Evolutionary conservation across 495 filamentous ascomycete genomes (phyloP), one percentile per base, ranked within the genome.

Genomic region (Hyaloscypha variabilis): DNA sequence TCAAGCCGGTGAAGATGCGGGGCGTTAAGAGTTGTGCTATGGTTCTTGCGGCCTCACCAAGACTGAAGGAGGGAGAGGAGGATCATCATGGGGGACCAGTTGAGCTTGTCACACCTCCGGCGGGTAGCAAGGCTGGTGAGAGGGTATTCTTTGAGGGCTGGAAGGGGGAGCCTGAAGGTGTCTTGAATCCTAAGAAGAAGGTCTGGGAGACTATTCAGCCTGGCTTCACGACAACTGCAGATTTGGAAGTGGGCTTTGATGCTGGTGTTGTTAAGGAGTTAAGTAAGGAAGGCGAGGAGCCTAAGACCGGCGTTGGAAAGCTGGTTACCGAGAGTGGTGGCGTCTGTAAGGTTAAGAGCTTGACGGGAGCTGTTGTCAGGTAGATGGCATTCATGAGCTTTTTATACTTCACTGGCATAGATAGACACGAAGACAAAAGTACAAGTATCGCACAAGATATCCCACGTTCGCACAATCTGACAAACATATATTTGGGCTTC

Each of bases 181-280:
- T 91, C 59, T 84, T 99, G 69, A 98, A 98, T 82, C 95, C 96
- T 50, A 99, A 98, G 89, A 97, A 97, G 87, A 97, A 97, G 87
- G 78, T 97, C 61, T 98, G 93, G 92, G 95, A 99, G 84, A 92
- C 83, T 13, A 90, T 96, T 79, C 94, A 97, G 81, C 91, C 92
- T 6, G 95, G 94, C 0, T 98, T 98, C 77, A 92, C 88, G 24
- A 99, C 94, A 17, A 97, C 90, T 19, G 85, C 86, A 4, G 77
- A 76, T 39, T 78, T 91, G 58, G 92, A 92, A 79, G 96, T 96
- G 31, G 91, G 83, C 23, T 93, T 93, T 72, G 90, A 92, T 66
- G 83, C 81, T 54, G 79, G 73, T 30, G 85, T 79, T 30, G 88
- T 91, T 49, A 84, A 86, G 51, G 79, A 85, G 76, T 77, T 88